Conservation (phyloP, 306 rosid genomes). For the Cicer yamashitae region DNA sequence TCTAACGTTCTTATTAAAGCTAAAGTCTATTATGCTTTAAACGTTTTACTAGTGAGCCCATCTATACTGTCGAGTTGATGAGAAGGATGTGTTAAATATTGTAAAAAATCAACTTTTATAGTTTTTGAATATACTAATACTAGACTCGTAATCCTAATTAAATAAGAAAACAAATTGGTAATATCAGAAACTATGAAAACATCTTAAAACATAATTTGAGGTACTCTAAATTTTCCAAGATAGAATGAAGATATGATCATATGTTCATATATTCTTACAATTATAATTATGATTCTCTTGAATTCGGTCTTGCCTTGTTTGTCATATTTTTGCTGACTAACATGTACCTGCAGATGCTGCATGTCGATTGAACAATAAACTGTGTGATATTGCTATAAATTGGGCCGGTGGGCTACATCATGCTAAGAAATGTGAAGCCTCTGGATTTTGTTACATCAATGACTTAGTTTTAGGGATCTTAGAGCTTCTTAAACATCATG, state of each 20-base stretch:
- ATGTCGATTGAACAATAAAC: conserved; percentile 84
- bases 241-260: neutral
- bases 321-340: conserved; percentile 37
- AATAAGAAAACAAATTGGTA: neutral
- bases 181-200: neutral
- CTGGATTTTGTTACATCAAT: conserved; percentile 98
- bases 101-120: neutral
- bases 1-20: neutral
- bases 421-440: conserved; percentile 99
- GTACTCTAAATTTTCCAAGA: conserved; percentile 4
- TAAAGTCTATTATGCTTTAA: neutral
- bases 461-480: conserved; percentile 96
- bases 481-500: conserved; percentile 92
- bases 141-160: neutral
- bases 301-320: conserved; percentile 24
- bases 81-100: neutral
- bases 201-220: neutral
- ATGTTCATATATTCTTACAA: neutral
- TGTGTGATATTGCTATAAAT: conserved; percentile 95
- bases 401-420: conserved; percentile 99
- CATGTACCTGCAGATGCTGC: conserved; percentile 80
- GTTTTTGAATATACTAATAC: neutral
- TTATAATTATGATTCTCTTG: conserved; percentile 8
- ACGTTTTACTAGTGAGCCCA: neutral
- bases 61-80: neutral